phyloP scores from a whole-genome alignment of 177 flowering plant genomes.

The Vitis hybrid region DNA sequence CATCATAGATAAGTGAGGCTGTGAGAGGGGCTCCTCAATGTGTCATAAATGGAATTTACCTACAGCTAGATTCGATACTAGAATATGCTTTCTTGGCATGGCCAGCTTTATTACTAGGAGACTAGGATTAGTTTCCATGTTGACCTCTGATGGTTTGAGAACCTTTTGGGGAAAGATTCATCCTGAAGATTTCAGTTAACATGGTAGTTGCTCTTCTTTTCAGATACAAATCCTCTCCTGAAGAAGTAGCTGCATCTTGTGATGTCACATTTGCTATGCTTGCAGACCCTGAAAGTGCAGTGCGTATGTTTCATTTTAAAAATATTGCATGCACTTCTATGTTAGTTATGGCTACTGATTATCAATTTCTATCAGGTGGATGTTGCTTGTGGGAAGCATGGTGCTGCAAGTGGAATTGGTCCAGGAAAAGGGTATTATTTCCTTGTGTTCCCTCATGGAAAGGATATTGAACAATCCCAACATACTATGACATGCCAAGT shows the following conservation, averaged over 20 bases:
- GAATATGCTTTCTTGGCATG: too few species aligned
- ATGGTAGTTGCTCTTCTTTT: slow-evolving; percentile 18
- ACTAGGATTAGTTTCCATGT: background rate
- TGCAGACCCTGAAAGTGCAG: slow-evolving; percentile 97
- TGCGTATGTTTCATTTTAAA: slow-evolving; percentile 45
- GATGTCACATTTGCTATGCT: slow-evolving; percentile 97
- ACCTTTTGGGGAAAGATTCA: background rate
- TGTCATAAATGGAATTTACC: too few species aligned
- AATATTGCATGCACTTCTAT: background rate
- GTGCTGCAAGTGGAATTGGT: slow-evolving; percentile 76
- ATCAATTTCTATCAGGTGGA: slow-evolving; percentile 51
- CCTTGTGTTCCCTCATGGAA: background rate
- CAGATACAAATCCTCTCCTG: slow-evolving; percentile 78
- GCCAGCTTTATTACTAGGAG: too few species aligned
- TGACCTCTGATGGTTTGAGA: background rate
- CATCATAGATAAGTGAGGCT: too few species aligned
- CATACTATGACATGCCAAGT: too few species aligned
- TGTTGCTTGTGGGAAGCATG: slow-evolving; percentile 81
- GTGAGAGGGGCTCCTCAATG: too few species aligned
- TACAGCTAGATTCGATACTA: too few species aligned
- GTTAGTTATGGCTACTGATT: slow-evolving; percentile 1
- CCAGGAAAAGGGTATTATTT: slow-evolving; percentile 78
- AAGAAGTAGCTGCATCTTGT: slow-evolving; percentile 86
- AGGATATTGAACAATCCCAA: too few species aligned
- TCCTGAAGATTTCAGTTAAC: background rate